These are phyloP conservation scores for Boletus reticuloceps DNA, from an alignment of 768 basidiomycete species.

Conservation along the genomic window DNA sequence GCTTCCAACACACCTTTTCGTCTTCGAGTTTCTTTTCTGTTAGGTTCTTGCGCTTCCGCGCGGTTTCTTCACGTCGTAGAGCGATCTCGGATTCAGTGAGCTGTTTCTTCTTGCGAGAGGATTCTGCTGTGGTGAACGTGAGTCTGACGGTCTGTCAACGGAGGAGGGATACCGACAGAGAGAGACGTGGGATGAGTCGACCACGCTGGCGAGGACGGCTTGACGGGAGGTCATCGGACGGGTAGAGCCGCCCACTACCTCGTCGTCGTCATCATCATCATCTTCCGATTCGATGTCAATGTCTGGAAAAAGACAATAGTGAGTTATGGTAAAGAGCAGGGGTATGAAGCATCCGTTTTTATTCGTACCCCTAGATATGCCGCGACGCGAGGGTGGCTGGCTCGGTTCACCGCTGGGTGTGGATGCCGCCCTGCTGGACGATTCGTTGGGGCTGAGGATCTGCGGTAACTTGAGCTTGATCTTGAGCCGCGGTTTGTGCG, in stretches of 20 bases:
- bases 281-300: slow-evolving; percentile 43
- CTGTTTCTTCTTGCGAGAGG: slow-evolving; percentile 47
- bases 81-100: slow-evolving; percentile 73
- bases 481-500: slow-evolving; percentile 47
- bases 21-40: slow-evolving; percentile 15
- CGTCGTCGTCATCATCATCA: slow-evolving; percentile 38
- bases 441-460: slow-evolving; percentile 32
- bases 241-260: slow-evolving; percentile 35
- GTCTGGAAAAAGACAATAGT: slow-evolving; percentile 21
- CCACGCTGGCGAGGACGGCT: slow-evolving; percentile 68
- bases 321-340: not conserved
- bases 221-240: slow-evolving; percentile 58
- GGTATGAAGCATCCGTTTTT: not conserved
- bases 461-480: slow-evolving; percentile 60
- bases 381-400: slow-evolving; percentile 26
- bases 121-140: slow-evolving; percentile 2
- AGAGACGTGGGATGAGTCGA: slow-evolving; percentile 67
- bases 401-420: slow-evolving; percentile 23
- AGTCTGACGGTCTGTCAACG: not conserved
- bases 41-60: slow-evolving; percentile 76
- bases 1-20: slow-evolving; percentile 47
- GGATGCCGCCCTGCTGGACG: slow-evolving; percentile 27
- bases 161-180: slow-evolving; percentile 37
- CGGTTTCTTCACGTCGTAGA: slow-evolving; percentile 74
- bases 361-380: slow-evolving; percentile 22